Base-by-base conservation (phyloP, 2,329 filamentous ascomycete species). In the Shiraia bambusicola region DNA sequence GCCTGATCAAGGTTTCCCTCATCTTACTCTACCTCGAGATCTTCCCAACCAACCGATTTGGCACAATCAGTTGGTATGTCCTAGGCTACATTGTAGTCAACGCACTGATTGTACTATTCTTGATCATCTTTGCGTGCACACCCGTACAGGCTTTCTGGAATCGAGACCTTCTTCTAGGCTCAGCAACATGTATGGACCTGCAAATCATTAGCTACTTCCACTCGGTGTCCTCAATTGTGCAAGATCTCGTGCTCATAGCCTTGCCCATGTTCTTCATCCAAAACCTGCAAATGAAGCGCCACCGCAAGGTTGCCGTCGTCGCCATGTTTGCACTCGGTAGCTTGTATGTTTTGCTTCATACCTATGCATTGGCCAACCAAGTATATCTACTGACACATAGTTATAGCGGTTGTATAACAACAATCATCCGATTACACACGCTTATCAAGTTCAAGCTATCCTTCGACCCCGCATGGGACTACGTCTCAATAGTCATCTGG, bases 21-120 rank as follows among this genome's bases (percentile, higher is more conserved):
- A 34, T 59, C 16, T 31, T 59, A 4, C 61, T 61, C 35, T 65
- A 62, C 26, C 54, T 63, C 11, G 51, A 61, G 17, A 62, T 65
- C 33, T 65, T 65, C 45, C 31, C 47, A n/a, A 47, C 48, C 2
- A 38, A 30, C 4, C 40, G 31, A 3, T 58, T 59, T 24, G 40
- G 44, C 1, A 51, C 55, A 12, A 37, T 37, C 7, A 47, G 54
- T 8, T 55, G 49, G 22, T 27, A 51, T 12, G 34, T 59, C 4
- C 33, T 63, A 1, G 45, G 22, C 0, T 52, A 36, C 22, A 51
- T 63, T 5, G 29, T 49, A n/a, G 24, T 50, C 24, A 59, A 49
- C 30, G 52, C 47, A 9, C 3, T 51, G 3, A 28, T 47, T 0
- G 51, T 59, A 6, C 49, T 57, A 28, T 40, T 58, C 24, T 14